These are phyloP conservation scores for Furcasterigmium furcatum DNA, from an alignment of 2,329 filamentous ascomycete species.

Conservation along the genomic window DNA sequence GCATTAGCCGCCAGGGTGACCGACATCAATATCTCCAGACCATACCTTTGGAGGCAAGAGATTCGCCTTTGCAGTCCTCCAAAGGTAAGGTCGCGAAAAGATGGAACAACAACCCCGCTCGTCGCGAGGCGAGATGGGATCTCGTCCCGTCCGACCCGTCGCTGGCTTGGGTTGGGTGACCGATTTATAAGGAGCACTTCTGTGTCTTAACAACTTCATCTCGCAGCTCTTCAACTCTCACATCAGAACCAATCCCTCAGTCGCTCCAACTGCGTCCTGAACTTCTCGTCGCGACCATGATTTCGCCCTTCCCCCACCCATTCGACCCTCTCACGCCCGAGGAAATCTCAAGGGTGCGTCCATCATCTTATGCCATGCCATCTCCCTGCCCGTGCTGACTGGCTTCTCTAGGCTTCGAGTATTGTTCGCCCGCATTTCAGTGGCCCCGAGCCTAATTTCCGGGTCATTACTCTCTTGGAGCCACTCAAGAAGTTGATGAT, in stretches of 20 bases:
- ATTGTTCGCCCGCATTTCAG: constrained; percentile 17
- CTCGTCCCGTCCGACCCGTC: too few relatives aligned
- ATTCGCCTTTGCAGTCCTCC: background rate
- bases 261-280: too few relatives aligned
- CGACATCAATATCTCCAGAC: too few relatives aligned
- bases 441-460: constrained; percentile 29
- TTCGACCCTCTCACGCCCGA: constrained; percentile 20
- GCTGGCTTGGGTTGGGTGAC: too few relatives aligned
- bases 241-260: too few relatives aligned
- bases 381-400: background rate
- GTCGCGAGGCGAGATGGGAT: background rate
- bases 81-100: too few relatives aligned
- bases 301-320: constrained; percentile 11
- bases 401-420: constrained; percentile 13
- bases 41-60: background rate
- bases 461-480: constrained; percentile 46
- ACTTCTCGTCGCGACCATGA: background rate
- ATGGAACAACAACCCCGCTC: background rate
- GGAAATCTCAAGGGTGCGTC: constrained; percentile 18
- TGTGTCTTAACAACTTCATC: too few relatives aligned
- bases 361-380: background rate
- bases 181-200: too few relatives aligned
- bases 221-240: too few relatives aligned
- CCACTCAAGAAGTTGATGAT: constrained; percentile 45
- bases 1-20: too few relatives aligned